A percentile compares a stretch with the other conserved stretches of the same genome.
Conservation (phyloP, 2,329 filamentous ascomycete genomes). For the Coniochaeta prunicola region DNA sequence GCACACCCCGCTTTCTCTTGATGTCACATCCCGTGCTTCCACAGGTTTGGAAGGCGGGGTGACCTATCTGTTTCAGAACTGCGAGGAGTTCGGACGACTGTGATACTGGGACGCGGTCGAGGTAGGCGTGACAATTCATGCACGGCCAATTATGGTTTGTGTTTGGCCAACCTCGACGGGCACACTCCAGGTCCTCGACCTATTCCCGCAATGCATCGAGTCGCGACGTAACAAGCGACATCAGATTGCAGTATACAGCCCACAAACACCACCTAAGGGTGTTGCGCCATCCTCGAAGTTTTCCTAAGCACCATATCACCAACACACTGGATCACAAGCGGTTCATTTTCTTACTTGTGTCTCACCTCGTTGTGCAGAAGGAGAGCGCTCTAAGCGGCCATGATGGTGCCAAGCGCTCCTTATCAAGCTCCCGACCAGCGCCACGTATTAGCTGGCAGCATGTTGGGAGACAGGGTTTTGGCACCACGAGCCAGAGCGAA, state of each 20-base stretch:
- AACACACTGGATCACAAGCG: not conserved
- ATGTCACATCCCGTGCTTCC: not conserved
- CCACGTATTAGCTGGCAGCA: not conserved
- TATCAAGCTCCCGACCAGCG: not conserved
- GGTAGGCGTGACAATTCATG: not conserved
- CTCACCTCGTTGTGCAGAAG: not conserved
- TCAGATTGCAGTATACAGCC: not conserved
- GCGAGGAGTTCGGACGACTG: not conserved
- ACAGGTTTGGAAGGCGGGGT: not conserved
- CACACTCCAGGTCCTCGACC: not conserved
- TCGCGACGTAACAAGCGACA: not conserved
- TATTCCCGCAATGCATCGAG: not conserved
- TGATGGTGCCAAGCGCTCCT: not conserved
- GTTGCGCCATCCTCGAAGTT: not conserved
- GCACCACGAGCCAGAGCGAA: not conserved
- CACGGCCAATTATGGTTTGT: not conserved
- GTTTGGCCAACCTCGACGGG: not conserved
- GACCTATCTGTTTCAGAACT: slow-evolving; percentile 6
- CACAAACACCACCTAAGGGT: not conserved
- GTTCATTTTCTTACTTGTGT: not conserved
- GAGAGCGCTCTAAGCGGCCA: not conserved
- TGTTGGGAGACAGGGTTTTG: not conserved
- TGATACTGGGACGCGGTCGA: not conserved
- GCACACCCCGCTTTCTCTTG: not conserved
- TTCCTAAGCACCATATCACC: not conserved